These are phyloP conservation scores for Hypholoma sublateritium DNA, from an alignment of 768 basidiomycete genomes.

Conservation along the genomic window DNA sequence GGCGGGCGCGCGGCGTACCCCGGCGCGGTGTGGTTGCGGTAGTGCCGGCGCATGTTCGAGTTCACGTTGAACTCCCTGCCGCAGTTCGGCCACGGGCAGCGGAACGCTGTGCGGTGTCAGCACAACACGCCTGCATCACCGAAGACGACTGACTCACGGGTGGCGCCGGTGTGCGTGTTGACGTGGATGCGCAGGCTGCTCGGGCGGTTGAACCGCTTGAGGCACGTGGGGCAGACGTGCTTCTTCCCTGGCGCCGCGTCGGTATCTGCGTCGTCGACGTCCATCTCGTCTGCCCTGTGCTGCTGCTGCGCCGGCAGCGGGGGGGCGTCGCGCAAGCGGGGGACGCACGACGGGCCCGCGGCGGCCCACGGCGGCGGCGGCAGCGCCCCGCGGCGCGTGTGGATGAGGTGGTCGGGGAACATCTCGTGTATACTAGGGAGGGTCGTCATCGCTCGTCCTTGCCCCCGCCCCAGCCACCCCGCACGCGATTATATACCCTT, in stretches of 20 bases:
- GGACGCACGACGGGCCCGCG: neutral
- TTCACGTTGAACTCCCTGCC: constrained; percentile 81
- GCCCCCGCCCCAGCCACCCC: neutral
- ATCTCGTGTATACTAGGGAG: constrained; percentile 11
- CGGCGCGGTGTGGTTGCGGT: constrained; percentile 58
- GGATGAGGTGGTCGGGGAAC: constrained; percentile 8
- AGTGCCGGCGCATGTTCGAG: constrained; percentile 83
- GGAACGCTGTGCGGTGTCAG: constrained; percentile 50
- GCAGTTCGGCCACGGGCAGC: constrained; percentile 73
- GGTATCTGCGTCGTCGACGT: neutral
- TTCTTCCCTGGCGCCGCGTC: constrained; percentile 32
- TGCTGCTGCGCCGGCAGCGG: neutral
- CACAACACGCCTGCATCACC: neutral
- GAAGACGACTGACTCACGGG: constrained; percentile 44
- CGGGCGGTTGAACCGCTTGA: constrained; percentile 68
- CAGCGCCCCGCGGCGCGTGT: neutral
- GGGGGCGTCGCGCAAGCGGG: neutral
- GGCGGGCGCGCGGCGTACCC: constrained; percentile 18
- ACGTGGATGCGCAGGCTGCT: constrained; percentile 66
- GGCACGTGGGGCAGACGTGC: constrained; percentile 53
- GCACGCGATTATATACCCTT: neutral
- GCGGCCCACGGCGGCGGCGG: neutral
- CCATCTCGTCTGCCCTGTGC: neutral
- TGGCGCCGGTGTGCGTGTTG: constrained; percentile 69
- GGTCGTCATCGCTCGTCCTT: neutral